phyloP scores from a whole-genome alignment of 1,284 basidiomycete species.

The Cystobasidium sp. region DNA sequence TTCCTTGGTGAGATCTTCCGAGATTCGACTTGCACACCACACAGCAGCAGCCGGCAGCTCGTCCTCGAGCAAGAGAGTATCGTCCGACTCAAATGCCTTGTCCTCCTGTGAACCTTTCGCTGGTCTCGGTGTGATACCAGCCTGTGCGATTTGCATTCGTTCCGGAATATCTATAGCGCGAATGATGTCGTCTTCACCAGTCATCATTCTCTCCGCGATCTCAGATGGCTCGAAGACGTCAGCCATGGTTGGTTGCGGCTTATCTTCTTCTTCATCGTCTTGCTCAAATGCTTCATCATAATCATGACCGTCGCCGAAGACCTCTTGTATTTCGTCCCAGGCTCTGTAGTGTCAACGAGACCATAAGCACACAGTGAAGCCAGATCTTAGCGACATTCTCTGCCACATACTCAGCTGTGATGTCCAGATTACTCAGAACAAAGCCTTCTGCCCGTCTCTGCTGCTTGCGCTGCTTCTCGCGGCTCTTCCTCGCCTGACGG shows the following conservation, averaged over 20 bases:
- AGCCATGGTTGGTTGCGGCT: constrained; percentile 73
- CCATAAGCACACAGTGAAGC: neutral
- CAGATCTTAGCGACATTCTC: neutral
- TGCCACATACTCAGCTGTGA: constrained; percentile 64
- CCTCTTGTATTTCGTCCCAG: constrained; percentile 95
- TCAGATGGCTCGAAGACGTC: constrained; percentile 99
- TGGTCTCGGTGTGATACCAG: constrained; percentile 67
- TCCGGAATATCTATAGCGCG: constrained; percentile 90
- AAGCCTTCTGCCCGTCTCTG: constrained; percentile 72
- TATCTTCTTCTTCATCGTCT: constrained; percentile 67
- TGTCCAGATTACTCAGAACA: constrained; percentile 63
- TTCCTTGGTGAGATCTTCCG: constrained; percentile 72
- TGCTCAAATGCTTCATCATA: constrained; percentile 91
- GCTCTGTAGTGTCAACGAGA: constrained; percentile 65
- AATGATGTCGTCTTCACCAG: constrained; percentile 92
- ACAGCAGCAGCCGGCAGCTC: constrained; percentile 69
- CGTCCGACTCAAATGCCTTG: neutral
- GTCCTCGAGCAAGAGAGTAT: constrained; percentile 54
- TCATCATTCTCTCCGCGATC: constrained; percentile 87
- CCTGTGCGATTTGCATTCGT: constrained; percentile 92
- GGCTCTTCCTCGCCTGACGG: constrained; percentile 50
- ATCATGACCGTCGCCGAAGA: constrained; percentile 95
- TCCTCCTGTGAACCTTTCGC: constrained; percentile 21
- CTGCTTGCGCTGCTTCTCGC: constrained; percentile 54
- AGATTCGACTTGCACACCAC: constrained; percentile 87